Base-by-base conservation (phyloP, 805 yeast genomes). In the Priceomyces fermenticarens region DNA sequence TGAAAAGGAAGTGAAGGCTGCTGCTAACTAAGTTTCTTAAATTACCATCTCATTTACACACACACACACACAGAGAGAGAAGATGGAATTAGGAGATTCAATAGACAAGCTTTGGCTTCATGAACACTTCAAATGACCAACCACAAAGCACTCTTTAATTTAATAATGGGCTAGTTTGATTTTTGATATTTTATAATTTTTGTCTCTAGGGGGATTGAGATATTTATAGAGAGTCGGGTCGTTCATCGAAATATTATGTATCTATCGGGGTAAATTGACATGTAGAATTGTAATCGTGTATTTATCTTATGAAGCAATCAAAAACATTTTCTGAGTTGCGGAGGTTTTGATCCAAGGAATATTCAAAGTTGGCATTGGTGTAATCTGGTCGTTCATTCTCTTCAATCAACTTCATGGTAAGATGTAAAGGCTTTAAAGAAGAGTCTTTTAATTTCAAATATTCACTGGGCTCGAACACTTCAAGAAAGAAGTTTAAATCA, bases 401-500 rank as follows among this genome's bases (percentile, higher is more conserved):
- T 20, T 57, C 56, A 8, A 62, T 55, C 12, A 53, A 48, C 17
- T 58, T 55, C 34, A 63, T 48, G 9, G 60, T 48, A n/a, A 64
- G 47, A 29, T 65, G 63, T 16, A 65, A 62, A 2, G 62, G 48
- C 30, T 60, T 62, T 45, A 60, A 55, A 20, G 62, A 57, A 30
- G 54, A 54, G 33, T 65, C 73, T 37, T 67, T 65, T 30, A 70
- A 54, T 35, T 54, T 55, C 38, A 67, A 58, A 2, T 59, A 40
- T 14, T 57, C 55, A 11, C 70, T 62, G 7, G 57, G 52, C 36
- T 67, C 73, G 40, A 70, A 70, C 0, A 70, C 59, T 43, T 64
- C 69, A 44, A 61, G 59, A 41, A 68, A 61, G 37, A 68, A 70
- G 41, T 62, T 62, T 16, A 62, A 55, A 43, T 68, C 73, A 17